phyloP scores from a whole-genome alignment of 2,329 filamentous ascomycete species.

The Aaosphaeria arxii region DNA sequence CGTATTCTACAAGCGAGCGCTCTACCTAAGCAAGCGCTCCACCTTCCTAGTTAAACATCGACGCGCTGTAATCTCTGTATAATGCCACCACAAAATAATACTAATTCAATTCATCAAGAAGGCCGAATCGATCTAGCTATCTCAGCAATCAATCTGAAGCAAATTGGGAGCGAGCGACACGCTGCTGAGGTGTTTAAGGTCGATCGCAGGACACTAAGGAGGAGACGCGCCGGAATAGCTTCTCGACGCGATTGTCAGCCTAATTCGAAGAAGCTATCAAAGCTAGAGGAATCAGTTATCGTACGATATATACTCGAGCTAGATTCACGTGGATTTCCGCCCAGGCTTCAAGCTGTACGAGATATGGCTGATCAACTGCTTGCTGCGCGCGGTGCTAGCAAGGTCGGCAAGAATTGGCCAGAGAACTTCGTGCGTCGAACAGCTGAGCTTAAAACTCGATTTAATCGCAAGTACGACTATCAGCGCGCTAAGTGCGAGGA shows the following conservation, averaged over 20 bases:
- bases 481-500: neutral
- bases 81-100: slow-evolving; percentile 7
- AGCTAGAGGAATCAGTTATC: slow-evolving; percentile 6
- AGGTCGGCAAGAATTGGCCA: slow-evolving; percentile 3
- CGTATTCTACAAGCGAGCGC: slow-evolving; percentile 1
- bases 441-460: neutral
- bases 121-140: slow-evolving; percentile 9
- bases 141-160: slow-evolving; percentile 7
- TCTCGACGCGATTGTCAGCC: slow-evolving; percentile 5
- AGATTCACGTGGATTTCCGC: slow-evolving; percentile 5
- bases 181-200: slow-evolving; percentile 5
- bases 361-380: slow-evolving; percentile 9
- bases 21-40: neutral
- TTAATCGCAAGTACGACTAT: neutral
- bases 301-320: slow-evolving; percentile 4
- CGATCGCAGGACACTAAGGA: slow-evolving; percentile 1
- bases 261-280: slow-evolving; percentile 7
- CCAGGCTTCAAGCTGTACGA: slow-evolving; percentile 3
- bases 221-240: slow-evolving; percentile 1
- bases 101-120: slow-evolving; percentile 9
- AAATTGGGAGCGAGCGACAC: slow-evolving; percentile 2
- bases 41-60: slow-evolving; percentile 1
- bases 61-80: slow-evolving; percentile 2
- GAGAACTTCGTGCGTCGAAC: slow-evolving; percentile 2
- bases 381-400: neutral